phyloP scores from a whole-genome alignment of 1,284 basidiomycete genomes.

The Chalciporus sp. region DNA sequence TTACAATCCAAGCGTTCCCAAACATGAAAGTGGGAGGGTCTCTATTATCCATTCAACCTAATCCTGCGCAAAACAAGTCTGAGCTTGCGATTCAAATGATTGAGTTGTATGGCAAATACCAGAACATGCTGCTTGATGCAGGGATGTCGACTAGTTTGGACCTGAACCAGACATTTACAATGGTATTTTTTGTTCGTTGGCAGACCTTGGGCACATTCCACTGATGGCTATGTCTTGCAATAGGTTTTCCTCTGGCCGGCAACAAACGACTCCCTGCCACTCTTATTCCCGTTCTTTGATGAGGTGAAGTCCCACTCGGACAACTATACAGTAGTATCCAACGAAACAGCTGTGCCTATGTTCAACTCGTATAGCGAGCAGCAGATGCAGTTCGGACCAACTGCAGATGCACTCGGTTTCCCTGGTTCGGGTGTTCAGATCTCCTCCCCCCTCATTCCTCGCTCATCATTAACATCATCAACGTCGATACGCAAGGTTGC shows the following conservation, averaged over 20 bases:
- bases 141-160: not conserved
- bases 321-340: not conserved
- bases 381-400: not conserved
- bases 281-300: not conserved
- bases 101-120: constrained; percentile 3
- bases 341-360: not conserved
- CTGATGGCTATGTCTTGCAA: not conserved
- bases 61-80: constrained; percentile 1
- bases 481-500: not conserved
- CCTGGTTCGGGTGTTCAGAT: not conserved
- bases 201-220: too few species aligned
- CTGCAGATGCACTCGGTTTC: not conserved
- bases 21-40: not conserved
- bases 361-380: not conserved
- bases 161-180: not conserved
- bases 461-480: not conserved
- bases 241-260: constrained; percentile 5
- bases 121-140: not conserved
- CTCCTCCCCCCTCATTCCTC: constrained; percentile 9
- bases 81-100: constrained; percentile 1
- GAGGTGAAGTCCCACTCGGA: not conserved
- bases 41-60: constrained; percentile 1
- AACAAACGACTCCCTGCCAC: not conserved
- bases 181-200: not conserved
- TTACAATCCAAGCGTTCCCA: constrained; percentile 3